These are phyloP conservation scores for Diaporthe citri DNA, from an alignment of 2,329 filamentous ascomycete species.

Conservation along the genomic window DNA sequence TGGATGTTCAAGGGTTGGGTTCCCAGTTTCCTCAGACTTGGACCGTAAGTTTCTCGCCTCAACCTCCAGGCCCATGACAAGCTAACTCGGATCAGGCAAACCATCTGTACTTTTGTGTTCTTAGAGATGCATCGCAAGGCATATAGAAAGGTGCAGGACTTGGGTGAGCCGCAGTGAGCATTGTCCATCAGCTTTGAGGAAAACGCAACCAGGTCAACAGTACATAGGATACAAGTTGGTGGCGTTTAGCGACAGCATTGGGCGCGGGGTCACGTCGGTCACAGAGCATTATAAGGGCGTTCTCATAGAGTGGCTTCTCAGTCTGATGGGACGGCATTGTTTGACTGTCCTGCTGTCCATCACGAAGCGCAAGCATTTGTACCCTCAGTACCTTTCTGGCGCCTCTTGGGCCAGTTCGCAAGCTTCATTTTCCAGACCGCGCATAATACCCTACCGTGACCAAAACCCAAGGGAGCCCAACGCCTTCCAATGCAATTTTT, in stretches of 20 bases:
- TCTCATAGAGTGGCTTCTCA: conserved; percentile 25
- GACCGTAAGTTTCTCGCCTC: conserved; percentile 65
- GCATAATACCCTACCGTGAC: conserved; percentile 22
- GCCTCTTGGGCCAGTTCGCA: conserved; percentile 7
- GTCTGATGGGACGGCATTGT: conserved; percentile 10
- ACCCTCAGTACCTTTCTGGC: conserved; percentile 4
- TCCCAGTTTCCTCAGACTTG: conserved; percentile 76
- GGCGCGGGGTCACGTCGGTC: conserved; percentile 10
- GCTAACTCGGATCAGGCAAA: conserved; percentile 67
- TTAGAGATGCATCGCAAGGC: conserved; percentile 87
- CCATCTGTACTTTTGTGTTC: conserved; percentile 88
- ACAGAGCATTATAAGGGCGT: conserved; percentile 25
- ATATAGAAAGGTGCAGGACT: conserved; percentile 69
- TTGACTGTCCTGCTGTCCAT: conserved; percentile 19
- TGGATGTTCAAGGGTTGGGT: conserved; percentile 96
- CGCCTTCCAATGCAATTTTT: conserved; percentile 40
- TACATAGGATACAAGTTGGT: conserved; percentile 22
- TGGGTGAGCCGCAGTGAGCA: conserved; percentile 51
- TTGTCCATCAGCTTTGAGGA: not conserved
- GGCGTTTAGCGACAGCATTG: conserved; percentile 26
- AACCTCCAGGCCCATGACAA: too few species aligned
- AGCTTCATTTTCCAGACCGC: conserved; percentile 28
- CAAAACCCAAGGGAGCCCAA: conserved; percentile 29
- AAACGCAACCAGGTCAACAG: conserved; percentile 3
- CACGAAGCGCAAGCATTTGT: not conserved